phyloP scores from a whole-genome alignment of 2,329 filamentous ascomycete genomes.

The Dactylellina leptospora region DNA sequence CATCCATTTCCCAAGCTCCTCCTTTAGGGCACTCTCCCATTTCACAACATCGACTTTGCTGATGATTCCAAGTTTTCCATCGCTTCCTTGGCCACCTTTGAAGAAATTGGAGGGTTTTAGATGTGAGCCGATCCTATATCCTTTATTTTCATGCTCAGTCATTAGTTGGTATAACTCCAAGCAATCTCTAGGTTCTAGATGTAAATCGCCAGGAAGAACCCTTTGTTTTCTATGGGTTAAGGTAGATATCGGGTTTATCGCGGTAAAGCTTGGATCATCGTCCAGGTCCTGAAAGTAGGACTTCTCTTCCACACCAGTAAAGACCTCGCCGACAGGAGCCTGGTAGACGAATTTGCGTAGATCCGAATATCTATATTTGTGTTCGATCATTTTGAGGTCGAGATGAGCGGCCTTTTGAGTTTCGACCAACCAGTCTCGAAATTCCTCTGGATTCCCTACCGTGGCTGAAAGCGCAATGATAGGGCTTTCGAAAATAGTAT shows the following conservation, averaged over 20 bases:
- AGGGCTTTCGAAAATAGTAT: slow-evolving; percentile 66
- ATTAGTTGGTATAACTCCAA: slow-evolving; percentile 72
- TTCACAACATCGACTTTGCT: slow-evolving; percentile 72
- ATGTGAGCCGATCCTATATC: slow-evolving; percentile 64
- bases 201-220: slow-evolving; percentile 73
- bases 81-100: too few relatives aligned
- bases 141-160: slow-evolving; percentile 66
- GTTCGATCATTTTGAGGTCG: slow-evolving; percentile 73
- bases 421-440: slow-evolving; percentile 72
- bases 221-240: slow-evolving; percentile 69
- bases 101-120: slow-evolving; percentile 61
- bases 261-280: slow-evolving; percentile 65
- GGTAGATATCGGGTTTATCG: slow-evolving; percentile 73
- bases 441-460: slow-evolving; percentile 77
- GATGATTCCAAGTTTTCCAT: too few relatives aligned
- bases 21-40: slow-evolving; percentile 73
- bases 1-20: slow-evolving; percentile 70
- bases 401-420: slow-evolving; percentile 72
- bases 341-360: slow-evolving; percentile 77
- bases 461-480: slow-evolving; percentile 83
- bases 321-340: slow-evolving; percentile 62
- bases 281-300: slow-evolving; percentile 63
- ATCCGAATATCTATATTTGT: slow-evolving; percentile 77
- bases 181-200: slow-evolving; percentile 76
- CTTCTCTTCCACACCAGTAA: slow-evolving; percentile 24